Evolutionary conservation across 345 rosid genomes (phyloP).

Genomic region (Combretum micranthum): DNA sequence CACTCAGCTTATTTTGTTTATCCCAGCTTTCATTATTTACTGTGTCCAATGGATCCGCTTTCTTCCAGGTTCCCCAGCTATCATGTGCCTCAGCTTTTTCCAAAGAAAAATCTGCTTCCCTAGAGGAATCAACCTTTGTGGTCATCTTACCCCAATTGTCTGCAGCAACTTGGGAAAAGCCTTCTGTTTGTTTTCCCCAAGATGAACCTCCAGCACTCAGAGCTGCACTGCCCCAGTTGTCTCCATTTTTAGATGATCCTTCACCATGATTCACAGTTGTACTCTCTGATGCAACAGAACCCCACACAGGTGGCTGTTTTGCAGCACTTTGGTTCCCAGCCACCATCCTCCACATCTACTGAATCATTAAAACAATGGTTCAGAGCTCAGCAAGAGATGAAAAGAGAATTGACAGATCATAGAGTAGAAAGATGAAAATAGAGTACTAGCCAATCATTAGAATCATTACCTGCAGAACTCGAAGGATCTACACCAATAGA

Average conservation of each 20-base stretch:
- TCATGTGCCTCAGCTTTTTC: constrained; percentile 1
- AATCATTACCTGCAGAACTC: constrained; percentile 9
- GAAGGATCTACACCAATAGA: constrained; percentile 17
- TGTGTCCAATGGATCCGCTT: not conserved
- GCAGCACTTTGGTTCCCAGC: constrained; percentile 31
- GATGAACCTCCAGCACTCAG: constrained; percentile 15
- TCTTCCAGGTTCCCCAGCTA: constrained; percentile 7
- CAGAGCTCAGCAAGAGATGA: not conserved
- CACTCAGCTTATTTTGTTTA: not conserved
- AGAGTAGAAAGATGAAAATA: not conserved
- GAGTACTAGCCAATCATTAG: constrained; percentile 18
- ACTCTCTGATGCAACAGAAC: constrained; percentile 30
- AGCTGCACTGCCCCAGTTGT: constrained; percentile 28
- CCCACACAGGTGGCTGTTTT: constrained; percentile 47
- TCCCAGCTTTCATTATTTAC: not conserved
- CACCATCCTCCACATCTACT: constrained; percentile 27
- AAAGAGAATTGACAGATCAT: not conserved
- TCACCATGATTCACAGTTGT: constrained; percentile 22
- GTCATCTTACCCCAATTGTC: constrained; percentile 6
- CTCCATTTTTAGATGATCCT: constrained; percentile 17
- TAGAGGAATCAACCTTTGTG: constrained; percentile 9
- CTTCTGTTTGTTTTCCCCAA: constrained; percentile 3
- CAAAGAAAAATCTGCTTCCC: not conserved
- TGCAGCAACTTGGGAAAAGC: constrained; percentile 8
- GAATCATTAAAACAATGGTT: not conserved